Evolutionary conservation across 2,329 filamentous ascomycete species (phyloP), one percentile per base, ranked within the genome.

Genomic region (Penicillium sp.): DNA sequence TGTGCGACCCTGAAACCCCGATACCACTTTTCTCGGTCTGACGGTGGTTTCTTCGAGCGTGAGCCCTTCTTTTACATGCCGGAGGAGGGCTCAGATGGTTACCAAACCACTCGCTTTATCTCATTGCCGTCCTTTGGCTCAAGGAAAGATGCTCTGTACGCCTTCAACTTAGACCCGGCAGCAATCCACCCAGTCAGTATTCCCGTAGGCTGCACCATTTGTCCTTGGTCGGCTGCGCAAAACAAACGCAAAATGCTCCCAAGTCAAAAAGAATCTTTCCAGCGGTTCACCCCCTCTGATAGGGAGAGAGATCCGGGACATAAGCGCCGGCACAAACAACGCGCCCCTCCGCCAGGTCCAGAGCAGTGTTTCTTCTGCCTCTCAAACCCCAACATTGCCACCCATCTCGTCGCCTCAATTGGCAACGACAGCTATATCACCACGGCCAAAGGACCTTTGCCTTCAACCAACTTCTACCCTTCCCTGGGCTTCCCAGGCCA

Each of bases 351-450:
- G 1, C 73, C 86, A 11, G 85, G 86, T 0, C 91, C 90, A 2
- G 86, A 87, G 48, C 83, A 88, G 66, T 99, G 94, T 76, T 99
- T 94, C 79, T 97, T 99, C 78, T 99, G 94, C 70, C 81, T 99
- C 10, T 92, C 90, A 6, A 97, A 96, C 71, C 85, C 89, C 6
- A 88, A 88, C 57, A 79, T 94, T 41, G 88, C 89, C 48, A 88
- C 87, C 1, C 93, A 99, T 74, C 88, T 99, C 73, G 88, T 97
- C 65, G 88, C 89, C 61, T 91, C 89, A 26, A 93, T 99, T 60
- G 94, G 90, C 49, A 86, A 91, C 16, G 89, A 96, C 56, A 82
- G 86, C 50, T 97, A 97, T 71, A 76, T 97, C 51, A 96, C 94
- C 27, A 94, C 89, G 23, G 91, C 94, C 55, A 97, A 96, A 72